A percentile compares a stretch with the other conserved stretches of the same genome.
These are phyloP conservation scores for Leptographium galeiforme DNA, from an alignment of 2,329 filamentous ascomycete species.

Conservation along the genomic window DNA sequence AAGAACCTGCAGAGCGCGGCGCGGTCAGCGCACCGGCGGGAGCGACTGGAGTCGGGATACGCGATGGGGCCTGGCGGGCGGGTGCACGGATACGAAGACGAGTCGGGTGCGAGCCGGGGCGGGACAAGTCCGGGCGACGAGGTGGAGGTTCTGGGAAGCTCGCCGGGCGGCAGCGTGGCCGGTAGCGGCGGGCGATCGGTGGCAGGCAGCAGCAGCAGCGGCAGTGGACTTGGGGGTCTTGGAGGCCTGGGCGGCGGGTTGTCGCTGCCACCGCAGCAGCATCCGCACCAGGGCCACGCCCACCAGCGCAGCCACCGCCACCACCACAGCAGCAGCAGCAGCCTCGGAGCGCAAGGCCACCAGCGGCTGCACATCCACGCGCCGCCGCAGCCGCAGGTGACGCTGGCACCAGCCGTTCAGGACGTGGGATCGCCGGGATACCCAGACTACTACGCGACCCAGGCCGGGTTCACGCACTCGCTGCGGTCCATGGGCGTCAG, in stretches of 20 bases:
- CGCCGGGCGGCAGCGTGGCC: constrained; percentile 21
- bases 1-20: constrained; percentile 65
- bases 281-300: not conserved
- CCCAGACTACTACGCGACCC: constrained; percentile 14
- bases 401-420: constrained; percentile 9
- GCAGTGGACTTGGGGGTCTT: not conserved
- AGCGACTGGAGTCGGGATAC: constrained; percentile 36
- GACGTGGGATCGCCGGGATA: constrained; percentile 10
- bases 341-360: not conserved
- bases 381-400: constrained; percentile 7
- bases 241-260: no score
- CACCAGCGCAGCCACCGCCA: not conserved
- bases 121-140: constrained; percentile 49
- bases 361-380: constrained; percentile 9
- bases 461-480: constrained; percentile 37
- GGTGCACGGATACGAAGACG: constrained; percentile 40
- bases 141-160: constrained; percentile 37
- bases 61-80: not conserved
- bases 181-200: not conserved
- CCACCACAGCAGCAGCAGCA: constrained; percentile 2
- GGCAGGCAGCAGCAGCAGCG: not conserved
- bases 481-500: constrained; percentile 17
- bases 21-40: constrained; percentile 52
- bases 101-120: constrained; percentile 51
- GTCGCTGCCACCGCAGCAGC: not conserved